Conservation (phyloP, 495 filamentous ascomycete species). For the Penicillium riverlandense region DNA sequence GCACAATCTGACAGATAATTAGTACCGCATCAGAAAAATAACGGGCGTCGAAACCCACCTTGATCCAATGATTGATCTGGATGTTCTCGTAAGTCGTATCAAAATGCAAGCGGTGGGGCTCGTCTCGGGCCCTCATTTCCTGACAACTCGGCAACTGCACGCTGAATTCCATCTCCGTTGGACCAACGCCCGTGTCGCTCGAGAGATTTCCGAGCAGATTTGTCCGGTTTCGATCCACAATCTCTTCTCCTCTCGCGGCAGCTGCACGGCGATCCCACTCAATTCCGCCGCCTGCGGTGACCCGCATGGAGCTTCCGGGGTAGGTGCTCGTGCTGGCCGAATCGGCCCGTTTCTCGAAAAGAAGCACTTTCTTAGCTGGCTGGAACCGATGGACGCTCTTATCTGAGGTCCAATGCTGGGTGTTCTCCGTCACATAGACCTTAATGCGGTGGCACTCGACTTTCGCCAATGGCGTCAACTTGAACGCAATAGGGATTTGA, state of each 20-base stretch:
- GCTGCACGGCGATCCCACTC: constrained; percentile 54
- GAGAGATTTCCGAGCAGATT: constrained; percentile 80
- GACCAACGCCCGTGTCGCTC: constrained; percentile 61
- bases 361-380: constrained; percentile 69
- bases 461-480: constrained; percentile 91
- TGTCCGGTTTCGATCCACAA: constrained; percentile 44
- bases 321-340: constrained; percentile 70
- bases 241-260: constrained; percentile 52
- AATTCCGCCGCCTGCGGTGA: constrained; percentile 76
- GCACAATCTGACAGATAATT: constrained; percentile 63
- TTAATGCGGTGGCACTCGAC: constrained; percentile 96
- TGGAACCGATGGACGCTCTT: constrained; percentile 85
- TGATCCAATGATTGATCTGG: constrained; percentile 98
- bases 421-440: constrained; percentile 87
- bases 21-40: constrained; percentile 2
- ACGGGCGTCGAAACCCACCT: constrained; percentile 49
- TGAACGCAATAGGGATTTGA: constrained; percentile 95
- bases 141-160: constrained; percentile 91
- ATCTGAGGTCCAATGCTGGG: constrained; percentile 87
- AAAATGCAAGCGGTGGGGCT: constrained; percentile 68
- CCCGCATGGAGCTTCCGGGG: constrained; percentile 68
- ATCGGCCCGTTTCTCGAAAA: constrained; percentile 90
- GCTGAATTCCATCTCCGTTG: constrained; percentile 95
- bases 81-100: constrained; percentile 96
- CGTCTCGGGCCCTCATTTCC: constrained; percentile 73